A percentile compares a stretch with the other conserved stretches of the same genome.
These are phyloP conservation scores for Pueraria montana DNA, from an alignment of 306 rosid species.

Conservation along the genomic window DNA sequence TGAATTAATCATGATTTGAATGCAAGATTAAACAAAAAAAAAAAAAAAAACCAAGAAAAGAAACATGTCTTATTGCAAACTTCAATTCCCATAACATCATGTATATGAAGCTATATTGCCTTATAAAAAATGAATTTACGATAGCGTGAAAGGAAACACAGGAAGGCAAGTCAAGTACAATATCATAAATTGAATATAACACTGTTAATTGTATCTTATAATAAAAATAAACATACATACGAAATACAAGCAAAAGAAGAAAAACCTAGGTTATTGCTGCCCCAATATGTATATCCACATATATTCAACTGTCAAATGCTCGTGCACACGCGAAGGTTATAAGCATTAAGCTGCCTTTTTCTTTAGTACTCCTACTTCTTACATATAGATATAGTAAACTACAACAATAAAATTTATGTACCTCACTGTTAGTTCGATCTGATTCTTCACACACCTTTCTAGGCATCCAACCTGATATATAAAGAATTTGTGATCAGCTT, in stretches of 20 bases:
- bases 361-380: constrained; percentile 10
- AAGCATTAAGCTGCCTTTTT: constrained; percentile 24
- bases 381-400: neutral
- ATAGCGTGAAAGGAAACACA: neutral
- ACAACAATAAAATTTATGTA: constrained; percentile 38
- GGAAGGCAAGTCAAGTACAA: neutral
- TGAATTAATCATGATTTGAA: neutral
- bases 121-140: neutral
- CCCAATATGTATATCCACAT: constrained; percentile 25
- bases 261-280: constrained; percentile 34
- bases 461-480: constrained; percentile 35
- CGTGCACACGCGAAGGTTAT: constrained; percentile 12
- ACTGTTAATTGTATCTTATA: neutral
- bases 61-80: neutral
- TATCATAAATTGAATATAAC: neutral
- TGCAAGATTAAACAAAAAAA: neutral
- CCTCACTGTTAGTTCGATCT: constrained; percentile 43
- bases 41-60: neutral
- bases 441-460: constrained; percentile 32
- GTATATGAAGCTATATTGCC: neutral
- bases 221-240: constrained; percentile 23
- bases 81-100: neutral
- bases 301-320: constrained; percentile 38
- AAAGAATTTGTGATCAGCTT: constrained; percentile 34
- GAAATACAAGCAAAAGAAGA: constrained; percentile 21